Evolutionary conservation across 306 rosid genomes (phyloP).

Genomic region (Castanea sativa): DNA sequence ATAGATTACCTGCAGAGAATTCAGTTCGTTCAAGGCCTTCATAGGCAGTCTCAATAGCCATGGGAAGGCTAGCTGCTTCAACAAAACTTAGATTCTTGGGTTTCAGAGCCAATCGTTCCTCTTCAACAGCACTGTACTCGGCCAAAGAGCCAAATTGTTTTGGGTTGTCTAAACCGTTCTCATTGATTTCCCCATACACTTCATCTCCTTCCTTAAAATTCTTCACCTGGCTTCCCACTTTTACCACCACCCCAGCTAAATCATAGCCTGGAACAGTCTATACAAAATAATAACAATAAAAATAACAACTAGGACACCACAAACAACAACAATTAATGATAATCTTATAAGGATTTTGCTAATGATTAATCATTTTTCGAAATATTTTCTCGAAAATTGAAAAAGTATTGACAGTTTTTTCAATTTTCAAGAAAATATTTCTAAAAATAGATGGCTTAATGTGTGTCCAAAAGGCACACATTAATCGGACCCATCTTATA

Average conservation of each 20-base stretch:
- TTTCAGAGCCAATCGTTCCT: constrained; percentile 55
- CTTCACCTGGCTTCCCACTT: constrained; percentile 56
- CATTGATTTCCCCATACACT: constrained; percentile 64
- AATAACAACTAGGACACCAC: neutral
- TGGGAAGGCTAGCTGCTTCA: constrained; percentile 82
- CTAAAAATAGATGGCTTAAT: too few species aligned
- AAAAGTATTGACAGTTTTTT: too few species aligned
- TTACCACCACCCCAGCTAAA: constrained; percentile 69
- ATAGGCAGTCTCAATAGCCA: constrained; percentile 60
- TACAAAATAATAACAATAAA: neutral
- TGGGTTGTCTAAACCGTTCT: constrained; percentile 27
- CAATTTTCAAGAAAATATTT: too few species aligned
- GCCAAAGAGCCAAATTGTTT: constrained; percentile 58
- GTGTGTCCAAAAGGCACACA: too few species aligned
- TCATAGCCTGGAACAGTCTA: constrained; percentile 65
- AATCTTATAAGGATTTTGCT: too few species aligned
- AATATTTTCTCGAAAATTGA: too few species aligned
- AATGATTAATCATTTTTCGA: too few species aligned
- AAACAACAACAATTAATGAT: neutral
- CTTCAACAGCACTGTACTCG: constrained; percentile 64
- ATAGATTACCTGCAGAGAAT: constrained; percentile 50
- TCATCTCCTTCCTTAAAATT: constrained; percentile 70
- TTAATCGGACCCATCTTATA: too few species aligned
- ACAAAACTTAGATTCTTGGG: constrained; percentile 60
- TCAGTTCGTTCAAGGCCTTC: constrained; percentile 55